These are phyloP conservation scores for Gloeostereum incarnatum DNA, from an alignment of 768 basidiomycete species.

Conservation along the genomic window DNA sequence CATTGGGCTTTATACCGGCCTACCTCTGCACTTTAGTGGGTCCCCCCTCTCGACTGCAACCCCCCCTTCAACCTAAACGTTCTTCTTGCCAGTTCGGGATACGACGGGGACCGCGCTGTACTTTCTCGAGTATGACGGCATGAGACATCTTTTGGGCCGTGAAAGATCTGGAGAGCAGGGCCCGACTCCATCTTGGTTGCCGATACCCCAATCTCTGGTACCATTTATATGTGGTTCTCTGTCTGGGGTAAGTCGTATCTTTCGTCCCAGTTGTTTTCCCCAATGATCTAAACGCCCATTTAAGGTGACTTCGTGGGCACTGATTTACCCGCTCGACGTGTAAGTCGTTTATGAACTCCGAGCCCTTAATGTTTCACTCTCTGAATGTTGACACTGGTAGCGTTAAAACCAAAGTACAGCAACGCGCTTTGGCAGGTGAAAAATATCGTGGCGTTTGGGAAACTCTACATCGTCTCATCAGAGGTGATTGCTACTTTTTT, in stretches of 20 bases:
- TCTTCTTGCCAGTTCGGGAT: constrained; percentile 60
- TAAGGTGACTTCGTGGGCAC: constrained; percentile 70
- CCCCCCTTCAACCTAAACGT: constrained; percentile 1
- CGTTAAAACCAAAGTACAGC: constrained; percentile 94
- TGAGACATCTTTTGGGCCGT: constrained; percentile 82
- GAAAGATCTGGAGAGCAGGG: constrained; percentile 74
- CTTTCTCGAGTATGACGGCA: constrained; percentile 89
- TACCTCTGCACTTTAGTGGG: constrained; percentile 78
- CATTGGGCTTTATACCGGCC: constrained; percentile 72
- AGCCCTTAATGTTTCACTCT: neutral
- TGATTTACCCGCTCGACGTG: constrained; percentile 95
- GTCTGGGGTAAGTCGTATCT: constrained; percentile 55
- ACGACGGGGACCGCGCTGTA: constrained; percentile 86
- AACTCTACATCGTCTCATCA: constrained; percentile 70
- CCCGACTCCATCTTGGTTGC: constrained; percentile 75
- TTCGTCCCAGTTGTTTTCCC: constrained; percentile 24
- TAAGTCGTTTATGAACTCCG: constrained; percentile 31
- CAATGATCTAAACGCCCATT: constrained; percentile 13
- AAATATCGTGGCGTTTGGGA: constrained; percentile 60
- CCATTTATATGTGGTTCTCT: constrained; percentile 90
- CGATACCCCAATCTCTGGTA: constrained; percentile 67
- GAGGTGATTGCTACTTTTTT: constrained; percentile 39
- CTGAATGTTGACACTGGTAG: constrained; percentile 23
- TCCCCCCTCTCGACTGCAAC: constrained; percentile 5
- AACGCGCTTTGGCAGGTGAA: constrained; percentile 78